These are phyloP conservation scores for Alternaria longipes DNA, from an alignment of 2,329 filamentous ascomycete genomes.

Conservation along the genomic window DNA sequence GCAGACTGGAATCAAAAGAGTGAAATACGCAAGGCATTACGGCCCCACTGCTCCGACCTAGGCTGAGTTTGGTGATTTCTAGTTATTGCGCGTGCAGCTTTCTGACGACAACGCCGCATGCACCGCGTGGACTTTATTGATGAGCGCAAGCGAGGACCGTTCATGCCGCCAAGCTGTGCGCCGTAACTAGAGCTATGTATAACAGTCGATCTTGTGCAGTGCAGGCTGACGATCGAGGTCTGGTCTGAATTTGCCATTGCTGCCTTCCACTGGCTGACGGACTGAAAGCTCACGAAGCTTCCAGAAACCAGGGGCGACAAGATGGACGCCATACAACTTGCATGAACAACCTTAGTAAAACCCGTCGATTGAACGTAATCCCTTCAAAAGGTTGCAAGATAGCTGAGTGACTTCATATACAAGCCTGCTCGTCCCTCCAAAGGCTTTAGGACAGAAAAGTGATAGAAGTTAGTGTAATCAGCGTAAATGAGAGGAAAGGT, in stretches of 20 bases:
- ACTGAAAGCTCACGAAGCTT: not conserved
- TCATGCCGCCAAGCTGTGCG: slow-evolving; percentile 12
- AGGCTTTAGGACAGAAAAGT: not conserved
- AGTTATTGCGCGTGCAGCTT: slow-evolving; percentile 37
- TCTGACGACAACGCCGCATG: slow-evolving; percentile 11
- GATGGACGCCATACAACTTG: not conserved
- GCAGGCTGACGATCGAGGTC: slow-evolving; percentile 10
- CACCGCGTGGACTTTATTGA: slow-evolving; percentile 19
- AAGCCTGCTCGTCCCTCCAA: not conserved
- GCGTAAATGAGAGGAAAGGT: not conserved
- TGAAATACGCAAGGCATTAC: slow-evolving; percentile 17
- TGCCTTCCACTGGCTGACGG: not conserved
- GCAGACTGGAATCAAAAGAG: slow-evolving; percentile 6
- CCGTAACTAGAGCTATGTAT: slow-evolving; percentile 8
- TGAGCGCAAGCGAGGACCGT: slow-evolving; percentile 12
- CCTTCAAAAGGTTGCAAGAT: not conserved
- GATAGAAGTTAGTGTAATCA: not conserved
- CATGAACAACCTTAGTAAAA: not conserved
- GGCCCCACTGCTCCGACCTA: slow-evolving; percentile 33
- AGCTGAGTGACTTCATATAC: not conserved
- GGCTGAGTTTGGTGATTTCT: slow-evolving; percentile 23
- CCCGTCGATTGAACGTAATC: not conserved
- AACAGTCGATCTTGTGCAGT: slow-evolving; percentile 1
- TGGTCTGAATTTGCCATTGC: not conserved
- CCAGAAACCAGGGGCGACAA: not conserved